Conservation (phyloP, 257 asterid species). For the Parsonsia alboflavescens region DNA sequence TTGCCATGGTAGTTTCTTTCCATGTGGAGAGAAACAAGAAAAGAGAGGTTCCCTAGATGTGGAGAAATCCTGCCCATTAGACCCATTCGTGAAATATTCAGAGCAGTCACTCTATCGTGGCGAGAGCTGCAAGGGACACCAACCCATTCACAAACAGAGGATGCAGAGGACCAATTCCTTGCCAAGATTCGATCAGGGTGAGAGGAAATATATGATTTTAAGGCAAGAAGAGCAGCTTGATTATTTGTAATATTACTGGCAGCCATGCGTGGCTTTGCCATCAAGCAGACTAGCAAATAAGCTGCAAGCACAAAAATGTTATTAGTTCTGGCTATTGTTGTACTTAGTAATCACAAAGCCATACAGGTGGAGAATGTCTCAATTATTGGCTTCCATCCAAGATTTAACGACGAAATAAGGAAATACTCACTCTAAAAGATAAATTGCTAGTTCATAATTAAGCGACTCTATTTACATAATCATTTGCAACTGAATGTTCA, state of each 20-base stretch:
- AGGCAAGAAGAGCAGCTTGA: constrained; percentile 17
- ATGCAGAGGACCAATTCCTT: neutral
- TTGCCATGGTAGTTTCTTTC: neutral
- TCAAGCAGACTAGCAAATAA: too few relatives aligned
- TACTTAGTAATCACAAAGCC: too few relatives aligned
- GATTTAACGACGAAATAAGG: too few relatives aligned
- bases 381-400: too few relatives aligned
- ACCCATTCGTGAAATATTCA: neutral
- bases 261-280: too few relatives aligned
- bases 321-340: too few relatives aligned
- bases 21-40: neutral
- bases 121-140: neutral
- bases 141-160: neutral
- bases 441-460: too few relatives aligned
- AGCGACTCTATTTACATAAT: too few relatives aligned
- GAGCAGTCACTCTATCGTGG: neutral
- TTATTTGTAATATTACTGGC: too few relatives aligned
- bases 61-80: neutral
- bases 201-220: neutral
- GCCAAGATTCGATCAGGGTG: neutral
- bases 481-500: too few relatives aligned
- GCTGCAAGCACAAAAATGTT: neutral
- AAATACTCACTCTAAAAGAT: too few relatives aligned
- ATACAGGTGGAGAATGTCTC: too few relatives aligned
- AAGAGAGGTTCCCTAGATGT: neutral